Base-by-base conservation (phyloP, 1,284 basidiomycete species). In the Sporisorium iseilematis-ciliati region DNA sequence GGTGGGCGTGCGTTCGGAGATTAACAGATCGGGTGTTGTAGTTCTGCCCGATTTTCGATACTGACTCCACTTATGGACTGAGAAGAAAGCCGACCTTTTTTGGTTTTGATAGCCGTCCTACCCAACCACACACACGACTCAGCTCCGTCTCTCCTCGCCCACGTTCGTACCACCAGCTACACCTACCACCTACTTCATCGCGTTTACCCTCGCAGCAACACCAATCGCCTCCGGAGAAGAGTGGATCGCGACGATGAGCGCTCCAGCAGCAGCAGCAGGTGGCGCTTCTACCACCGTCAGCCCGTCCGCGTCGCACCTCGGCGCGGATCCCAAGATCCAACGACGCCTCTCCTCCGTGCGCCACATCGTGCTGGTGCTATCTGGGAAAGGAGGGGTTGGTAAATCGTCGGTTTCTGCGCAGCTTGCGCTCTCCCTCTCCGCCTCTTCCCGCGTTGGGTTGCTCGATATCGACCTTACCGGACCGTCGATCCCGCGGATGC, bases 381-480 rank as follows among this genome's bases (percentile, higher is more conserved):
- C 94, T 1, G 96, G 96, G 21, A 99, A 99, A 86, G 96, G 96
- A 43, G 97, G 97, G 41, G 96, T 99, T 41, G 97, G 97, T 69
- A 99, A 99, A 88, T 97, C 95, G 11, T 97, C 94, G 0, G 93
- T 98, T 16, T 91, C 94, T 2, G 90, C 93, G 1, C 97, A 99
- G 81, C 90, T 99, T 12, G 96, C 96, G 0, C 89, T 99, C 38
- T 93, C 91, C 59, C 73, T 85, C n/a, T 75, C 81, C 12, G 73
- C 79, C 12, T 60, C 75, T 3, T 51, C 40, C 1, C 57, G 57
- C 57, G 92, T 99, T 18, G 97, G 94, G 2, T 90, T 99, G 48
- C 90, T 99, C 55, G 97, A 99, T 86, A 89, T 97, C 55, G 96
- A 99, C 86, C 90, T 99, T 41, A 99, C 97, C 0, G 97, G 97